A percentile compares a stretch with the other conserved stretches of the same genome.
Evolutionary conservation across 768 basidiomycete genomes (phyloP).

Genomic region (Trichaptum fuscoviolaceum): DNA sequence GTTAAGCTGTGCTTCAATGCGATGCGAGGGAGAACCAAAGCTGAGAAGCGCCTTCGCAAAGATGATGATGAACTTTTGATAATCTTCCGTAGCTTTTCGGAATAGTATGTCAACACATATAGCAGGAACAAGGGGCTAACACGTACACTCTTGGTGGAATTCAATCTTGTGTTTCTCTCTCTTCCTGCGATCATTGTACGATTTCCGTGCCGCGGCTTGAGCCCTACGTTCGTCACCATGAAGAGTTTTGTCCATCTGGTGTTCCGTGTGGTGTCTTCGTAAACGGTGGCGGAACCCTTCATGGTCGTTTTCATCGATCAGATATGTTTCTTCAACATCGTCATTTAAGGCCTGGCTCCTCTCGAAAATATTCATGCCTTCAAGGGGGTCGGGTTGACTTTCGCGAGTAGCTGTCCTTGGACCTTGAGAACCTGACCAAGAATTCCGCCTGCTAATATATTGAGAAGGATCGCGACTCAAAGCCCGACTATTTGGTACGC

Average conservation of each 20-base stretch:
- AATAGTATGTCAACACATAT: constrained; percentile 7
- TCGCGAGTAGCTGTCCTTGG: neutral
- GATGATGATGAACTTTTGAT: constrained; percentile 72
- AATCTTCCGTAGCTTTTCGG: constrained; percentile 5
- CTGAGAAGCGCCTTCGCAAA: constrained; percentile 83
- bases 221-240: constrained; percentile 11
- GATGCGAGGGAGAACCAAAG: constrained; percentile 94
- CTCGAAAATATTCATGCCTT: neutral
- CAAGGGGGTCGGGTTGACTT: neutral
- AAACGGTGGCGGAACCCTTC: neutral
- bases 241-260: neutral
- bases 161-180: constrained; percentile 1
- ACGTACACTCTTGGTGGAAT: neutral
- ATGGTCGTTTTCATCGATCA: neutral
- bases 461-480: neutral
- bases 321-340: constrained; percentile 1
- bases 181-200: constrained; percentile 3
- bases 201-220: constrained; percentile 21
- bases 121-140: neutral
- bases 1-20: constrained; percentile 83
- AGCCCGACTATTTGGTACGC: neutral
- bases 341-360: neutral
- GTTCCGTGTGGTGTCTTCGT: neutral
- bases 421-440: neutral
- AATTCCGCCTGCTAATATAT: neutral